Conservation (phyloP, 495 filamentous ascomycete genomes). For the Talaromyces adpressus region DNA sequence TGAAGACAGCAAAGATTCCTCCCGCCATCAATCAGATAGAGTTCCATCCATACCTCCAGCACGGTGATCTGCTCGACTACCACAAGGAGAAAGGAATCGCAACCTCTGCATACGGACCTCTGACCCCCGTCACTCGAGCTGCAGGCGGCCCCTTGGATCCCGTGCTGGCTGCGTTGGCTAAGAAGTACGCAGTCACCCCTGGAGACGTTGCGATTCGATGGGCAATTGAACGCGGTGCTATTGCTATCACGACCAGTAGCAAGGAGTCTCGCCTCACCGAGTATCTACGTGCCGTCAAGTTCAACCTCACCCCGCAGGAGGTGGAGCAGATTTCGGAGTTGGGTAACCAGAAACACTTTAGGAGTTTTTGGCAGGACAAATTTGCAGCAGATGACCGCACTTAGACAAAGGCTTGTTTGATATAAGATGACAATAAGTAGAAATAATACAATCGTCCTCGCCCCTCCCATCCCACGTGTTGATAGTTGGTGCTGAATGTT, state of each 20-base stretch:
- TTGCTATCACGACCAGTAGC: slow-evolving; percentile 70
- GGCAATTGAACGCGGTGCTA: slow-evolving; percentile 71
- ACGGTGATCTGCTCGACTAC: slow-evolving; percentile 55
- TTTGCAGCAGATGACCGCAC: slow-evolving; percentile 55
- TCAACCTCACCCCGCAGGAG: slow-evolving; percentile 67
- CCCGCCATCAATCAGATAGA: slow-evolving; percentile 86
- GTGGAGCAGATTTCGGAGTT: slow-evolving; percentile 54
- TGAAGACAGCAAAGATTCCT: slow-evolving; percentile 54
- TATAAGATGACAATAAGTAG: neutral
- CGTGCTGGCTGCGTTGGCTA: slow-evolving; percentile 51
- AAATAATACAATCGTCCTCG: neutral
- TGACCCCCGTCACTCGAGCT: slow-evolving; percentile 60
- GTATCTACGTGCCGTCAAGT: slow-evolving; percentile 56
- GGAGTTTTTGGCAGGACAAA: slow-evolving; percentile 59
- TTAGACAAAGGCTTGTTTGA: slow-evolving; percentile 15
- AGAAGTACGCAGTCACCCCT: slow-evolving; percentile 70
- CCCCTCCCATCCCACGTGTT: neutral
- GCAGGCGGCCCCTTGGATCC: slow-evolving; percentile 62
- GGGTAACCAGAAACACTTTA: slow-evolving; percentile 61
- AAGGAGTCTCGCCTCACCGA: slow-evolving; percentile 63
- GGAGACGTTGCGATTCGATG: slow-evolving; percentile 68
- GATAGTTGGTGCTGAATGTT: slow-evolving; percentile 32
- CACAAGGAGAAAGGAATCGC: slow-evolving; percentile 63
- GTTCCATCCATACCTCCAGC: slow-evolving; percentile 83
- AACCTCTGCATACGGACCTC: slow-evolving; percentile 59